phyloP scores from a whole-genome alignment of 2,329 filamentous ascomycete species.

The Botrytis sinoallii region DNA sequence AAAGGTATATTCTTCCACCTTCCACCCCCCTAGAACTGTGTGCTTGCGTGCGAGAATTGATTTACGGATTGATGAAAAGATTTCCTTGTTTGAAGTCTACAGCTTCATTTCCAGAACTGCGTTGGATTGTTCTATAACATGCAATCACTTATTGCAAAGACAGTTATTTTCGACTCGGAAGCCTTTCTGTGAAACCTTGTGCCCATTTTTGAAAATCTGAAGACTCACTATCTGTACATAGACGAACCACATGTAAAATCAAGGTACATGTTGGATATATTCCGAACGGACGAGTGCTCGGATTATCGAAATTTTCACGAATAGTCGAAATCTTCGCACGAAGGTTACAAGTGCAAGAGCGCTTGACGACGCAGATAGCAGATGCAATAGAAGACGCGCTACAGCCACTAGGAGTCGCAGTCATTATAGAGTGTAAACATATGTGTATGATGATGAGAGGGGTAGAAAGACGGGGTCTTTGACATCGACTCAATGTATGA shows the following conservation, averaged over 20 bases:
- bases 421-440: slow-evolving; percentile 93
- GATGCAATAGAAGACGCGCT: slow-evolving; percentile 85
- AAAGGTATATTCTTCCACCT: slow-evolving; percentile 58
- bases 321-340: slow-evolving; percentile 94
- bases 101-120: not conserved
- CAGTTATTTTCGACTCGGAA: not conserved
- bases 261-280: slow-evolving; percentile 99
- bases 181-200: not conserved
- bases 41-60: too few relatives aligned
- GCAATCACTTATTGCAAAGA: not conserved
- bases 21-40: not conserved
- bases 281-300: slow-evolving; percentile 81
- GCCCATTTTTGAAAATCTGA: not conserved
- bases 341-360: slow-evolving; percentile 87
- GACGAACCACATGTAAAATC: slow-evolving; percentile 10
- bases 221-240: slow-evolving; percentile 12
- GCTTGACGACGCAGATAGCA: slow-evolving; percentile 88
- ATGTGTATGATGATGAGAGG: slow-evolving; percentile 79
- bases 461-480: slow-evolving; percentile 65
- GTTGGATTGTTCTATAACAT: not conserved
- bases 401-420: slow-evolving; percentile 85
- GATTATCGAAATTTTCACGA: slow-evolving; percentile 87
- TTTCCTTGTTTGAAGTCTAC: not conserved
- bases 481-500: slow-evolving; percentile 68
- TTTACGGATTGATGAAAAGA: not conserved